phyloP scores from a whole-genome alignment of 2,329 filamentous ascomycete genomes.

The Thelonectria rubi region DNA sequence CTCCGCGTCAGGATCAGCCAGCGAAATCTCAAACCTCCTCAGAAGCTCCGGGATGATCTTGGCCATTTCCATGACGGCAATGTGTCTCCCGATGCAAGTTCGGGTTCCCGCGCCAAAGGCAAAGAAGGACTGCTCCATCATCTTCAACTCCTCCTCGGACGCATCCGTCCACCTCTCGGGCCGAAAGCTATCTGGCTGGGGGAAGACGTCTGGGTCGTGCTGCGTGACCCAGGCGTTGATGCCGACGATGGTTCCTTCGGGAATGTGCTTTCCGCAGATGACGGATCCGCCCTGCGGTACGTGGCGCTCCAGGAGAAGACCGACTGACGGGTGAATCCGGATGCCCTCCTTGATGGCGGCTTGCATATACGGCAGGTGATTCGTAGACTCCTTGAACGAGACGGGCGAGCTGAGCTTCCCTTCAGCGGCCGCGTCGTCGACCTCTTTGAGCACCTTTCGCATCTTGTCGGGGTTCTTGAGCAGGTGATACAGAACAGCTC shows the following conservation, averaged over 20 bases:
- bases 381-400: slow-evolving; percentile 53
- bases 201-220: slow-evolving; percentile 42
- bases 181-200: slow-evolving; percentile 46
- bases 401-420: slow-evolving; percentile 26
- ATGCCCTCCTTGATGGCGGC: slow-evolving; percentile 62
- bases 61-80: slow-evolving; percentile 52
- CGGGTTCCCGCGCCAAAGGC: slow-evolving; percentile 52
- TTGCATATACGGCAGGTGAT: slow-evolving; percentile 59
- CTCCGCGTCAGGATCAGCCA: neutral
- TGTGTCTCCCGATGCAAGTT: slow-evolving; percentile 54
- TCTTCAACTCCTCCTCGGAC: slow-evolving; percentile 34
- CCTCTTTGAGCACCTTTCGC: slow-evolving; percentile 34
- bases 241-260: slow-evolving; percentile 46
- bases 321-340: slow-evolving; percentile 58
- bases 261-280: slow-evolving; percentile 48
- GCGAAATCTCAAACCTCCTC: slow-evolving; percentile 14
- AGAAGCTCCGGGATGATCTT: slow-evolving; percentile 19
- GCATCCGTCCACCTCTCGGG: slow-evolving; percentile 53
- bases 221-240: slow-evolving; percentile 50
- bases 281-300: slow-evolving; percentile 55
- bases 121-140: slow-evolving; percentile 44
- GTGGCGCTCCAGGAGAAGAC: slow-evolving; percentile 57
- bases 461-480: slow-evolving; percentile 31
- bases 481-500: slow-evolving; percentile 48
- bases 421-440: slow-evolving; percentile 26